A percentile compares a stretch with the other conserved stretches of the same genome.
phyloP scores from a whole-genome alignment of 2,329 filamentous ascomycete species.

The Diaporthe citriasiana region DNA sequence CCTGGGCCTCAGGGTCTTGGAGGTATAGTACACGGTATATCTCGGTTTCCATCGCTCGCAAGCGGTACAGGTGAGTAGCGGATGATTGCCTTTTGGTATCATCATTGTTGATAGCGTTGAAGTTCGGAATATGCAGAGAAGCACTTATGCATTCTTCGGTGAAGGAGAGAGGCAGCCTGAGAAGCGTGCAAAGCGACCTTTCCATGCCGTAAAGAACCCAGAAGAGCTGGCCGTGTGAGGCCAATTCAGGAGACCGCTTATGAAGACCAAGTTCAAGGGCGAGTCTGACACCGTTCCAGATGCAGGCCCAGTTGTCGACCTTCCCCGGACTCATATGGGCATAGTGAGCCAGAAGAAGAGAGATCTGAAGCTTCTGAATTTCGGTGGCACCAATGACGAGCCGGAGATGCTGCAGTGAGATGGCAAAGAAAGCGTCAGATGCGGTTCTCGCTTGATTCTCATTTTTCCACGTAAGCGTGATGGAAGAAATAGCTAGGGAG shows the following conservation, averaged over 20 bases:
- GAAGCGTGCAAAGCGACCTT: constrained; percentile 31
- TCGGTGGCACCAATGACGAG: constrained; percentile 15
- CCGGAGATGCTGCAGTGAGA: constrained; percentile 35
- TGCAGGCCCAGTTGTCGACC: constrained; percentile 36
- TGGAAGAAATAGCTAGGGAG: constrained; percentile 29
- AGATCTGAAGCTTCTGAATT: constrained; percentile 34
- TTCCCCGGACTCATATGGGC: constrained; percentile 30
- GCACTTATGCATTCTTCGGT: constrained; percentile 27
- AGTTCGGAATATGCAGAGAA: constrained; percentile 20
- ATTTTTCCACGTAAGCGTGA: constrained; percentile 37
- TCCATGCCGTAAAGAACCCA: constrained; percentile 36
- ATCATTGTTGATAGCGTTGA: constrained; percentile 22
- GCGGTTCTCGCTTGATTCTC: constrained; percentile 29
- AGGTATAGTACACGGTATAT: constrained; percentile 32
- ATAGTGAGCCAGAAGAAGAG: constrained; percentile 27
- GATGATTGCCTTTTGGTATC: constrained; percentile 27
- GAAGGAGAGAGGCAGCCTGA: constrained; percentile 27
- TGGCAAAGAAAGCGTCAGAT: constrained; percentile 31
- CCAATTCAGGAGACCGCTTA: constrained; percentile 3
- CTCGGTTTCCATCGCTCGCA: constrained; percentile 34
- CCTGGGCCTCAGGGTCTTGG: constrained; percentile 25
- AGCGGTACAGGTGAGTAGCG: constrained; percentile 33
- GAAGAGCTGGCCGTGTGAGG: constrained; percentile 27
- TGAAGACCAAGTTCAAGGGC: constrained; percentile 34
- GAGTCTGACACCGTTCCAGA: constrained; percentile 18